Conservation (phyloP, 495 filamentous ascomycete species). For the Xylaria telfairii region DNA sequence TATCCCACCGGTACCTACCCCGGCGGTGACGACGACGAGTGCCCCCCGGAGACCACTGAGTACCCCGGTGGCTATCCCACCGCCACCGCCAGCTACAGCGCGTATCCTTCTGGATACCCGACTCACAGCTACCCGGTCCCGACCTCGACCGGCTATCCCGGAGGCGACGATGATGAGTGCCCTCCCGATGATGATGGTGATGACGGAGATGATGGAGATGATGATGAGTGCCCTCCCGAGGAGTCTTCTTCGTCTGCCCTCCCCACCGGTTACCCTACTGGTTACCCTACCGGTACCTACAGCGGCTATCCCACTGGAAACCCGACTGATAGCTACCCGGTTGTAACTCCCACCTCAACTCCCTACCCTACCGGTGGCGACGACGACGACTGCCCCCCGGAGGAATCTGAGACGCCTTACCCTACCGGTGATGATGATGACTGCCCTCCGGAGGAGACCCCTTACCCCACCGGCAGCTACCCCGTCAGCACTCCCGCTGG, state of each 20-base stretch:
- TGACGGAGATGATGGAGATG: constrained; percentile 1
- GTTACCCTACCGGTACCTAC: constrained; percentile 16
- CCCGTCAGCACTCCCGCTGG: too few species aligned
- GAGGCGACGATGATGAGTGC: constrained; percentile 33
- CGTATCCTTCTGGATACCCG: constrained; percentile 24
- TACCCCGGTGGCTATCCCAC: background rate
- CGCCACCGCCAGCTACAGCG: constrained; percentile 27
- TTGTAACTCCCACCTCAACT: constrained; percentile 2
- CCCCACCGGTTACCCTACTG: constrained; percentile 12
- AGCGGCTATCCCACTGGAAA: constrained; percentile 1
- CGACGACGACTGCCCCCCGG: too few species aligned
- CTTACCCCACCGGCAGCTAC: too few species aligned
- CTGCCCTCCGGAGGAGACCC: too few species aligned
- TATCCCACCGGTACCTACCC: constrained; percentile 8
- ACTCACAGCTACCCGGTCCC: constrained; percentile 23
- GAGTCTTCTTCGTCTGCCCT: constrained; percentile 4
- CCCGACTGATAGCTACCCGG: constrained; percentile 27
- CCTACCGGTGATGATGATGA: too few species aligned
- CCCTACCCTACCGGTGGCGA: background rate
- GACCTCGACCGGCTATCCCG: constrained; percentile 32
- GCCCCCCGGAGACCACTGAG: constrained; percentile 12
- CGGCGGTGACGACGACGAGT: constrained; percentile 23
- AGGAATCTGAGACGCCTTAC: too few species aligned
- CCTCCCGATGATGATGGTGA: constrained; percentile 27
- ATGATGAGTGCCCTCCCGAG: constrained; percentile 18